Evolutionary conservation across 2,329 filamentous ascomycete genomes (phyloP).

Genomic region (Calonectria hawksworthii): DNA sequence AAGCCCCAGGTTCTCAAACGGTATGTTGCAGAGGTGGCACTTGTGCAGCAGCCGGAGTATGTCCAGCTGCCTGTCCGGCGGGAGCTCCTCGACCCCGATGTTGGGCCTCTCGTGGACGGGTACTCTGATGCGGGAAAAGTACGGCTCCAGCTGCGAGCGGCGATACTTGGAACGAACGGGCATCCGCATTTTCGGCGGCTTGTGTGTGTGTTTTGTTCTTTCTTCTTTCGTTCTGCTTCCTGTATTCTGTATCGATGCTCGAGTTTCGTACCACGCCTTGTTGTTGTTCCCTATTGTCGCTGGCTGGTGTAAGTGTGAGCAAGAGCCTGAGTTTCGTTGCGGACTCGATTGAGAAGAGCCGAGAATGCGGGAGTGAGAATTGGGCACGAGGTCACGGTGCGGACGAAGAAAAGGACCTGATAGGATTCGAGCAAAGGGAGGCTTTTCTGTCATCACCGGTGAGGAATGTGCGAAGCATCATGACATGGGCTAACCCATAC

Average conservation of each 20-base stretch:
- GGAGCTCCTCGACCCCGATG: slow-evolving; percentile 4
- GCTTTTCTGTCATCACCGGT: background rate
- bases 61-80: slow-evolving; percentile 42
- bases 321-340: background rate
- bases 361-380: slow-evolving; percentile 8
- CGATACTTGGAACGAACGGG: slow-evolving; percentile 19
- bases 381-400: background rate
- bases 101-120: slow-evolving; percentile 14
- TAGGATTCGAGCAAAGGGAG: background rate
- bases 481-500: background rate
- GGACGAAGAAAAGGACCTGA: background rate
- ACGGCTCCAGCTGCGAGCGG: slow-evolving; percentile 27
- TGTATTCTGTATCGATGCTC: background rate
- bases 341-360: background rate
- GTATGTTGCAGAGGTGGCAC: slow-evolving; percentile 63
- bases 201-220: background rate
- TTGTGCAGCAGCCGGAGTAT: slow-evolving; percentile 50
- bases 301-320: background rate
- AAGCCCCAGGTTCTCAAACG: slow-evolving; percentile 68
- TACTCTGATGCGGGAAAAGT: slow-evolving; percentile 33
- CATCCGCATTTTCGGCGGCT: background rate
- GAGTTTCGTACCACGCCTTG: background rate
- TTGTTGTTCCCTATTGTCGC: background rate
- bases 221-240: background rate
- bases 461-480: slow-evolving; percentile 7